phyloP scores from a whole-genome alignment of 139 green algal species.

The Desmodesmus armatus region DNA sequence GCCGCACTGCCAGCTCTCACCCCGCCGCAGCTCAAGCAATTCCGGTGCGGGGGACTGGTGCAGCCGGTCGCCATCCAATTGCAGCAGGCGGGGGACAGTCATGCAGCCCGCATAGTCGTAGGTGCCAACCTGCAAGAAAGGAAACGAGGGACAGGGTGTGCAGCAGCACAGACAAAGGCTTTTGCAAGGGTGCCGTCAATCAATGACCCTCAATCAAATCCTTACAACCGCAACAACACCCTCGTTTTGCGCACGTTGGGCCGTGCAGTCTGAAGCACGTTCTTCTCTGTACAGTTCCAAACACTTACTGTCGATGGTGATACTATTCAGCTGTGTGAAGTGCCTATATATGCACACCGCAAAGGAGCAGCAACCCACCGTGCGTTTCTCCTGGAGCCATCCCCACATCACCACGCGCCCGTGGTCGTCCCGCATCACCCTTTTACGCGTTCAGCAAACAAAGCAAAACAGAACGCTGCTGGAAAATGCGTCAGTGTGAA shows the following conservation, averaged over 20 bases:
- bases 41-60: slow-evolving; percentile 54
- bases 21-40: slow-evolving; percentile 44
- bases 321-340: neutral
- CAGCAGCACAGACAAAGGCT: no score
- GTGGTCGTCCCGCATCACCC: slow-evolving; percentile 54
- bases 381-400: slow-evolving; percentile 88
- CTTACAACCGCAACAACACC: no score
- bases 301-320: no score
- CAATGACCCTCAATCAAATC: no score
- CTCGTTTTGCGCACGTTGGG: no score
- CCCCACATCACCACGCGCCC: slow-evolving; percentile 86
- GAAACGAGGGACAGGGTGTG: no score
- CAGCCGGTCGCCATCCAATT: slow-evolving; percentile 50
- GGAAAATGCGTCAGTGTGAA: no score
- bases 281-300: no score
- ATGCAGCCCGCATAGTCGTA: slow-evolving; percentile 91
- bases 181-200: no score
- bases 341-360: neutral
- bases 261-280: no score
- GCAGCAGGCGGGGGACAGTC: slow-evolving; percentile 77
- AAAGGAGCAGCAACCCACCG: slow-evolving; percentile 11
- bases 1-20: slow-evolving; percentile 28
- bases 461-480: no score
- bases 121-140: slow-evolving; percentile 57
- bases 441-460: slow-evolving; percentile 66